Conservation (phyloP, 2,329 filamentous ascomycete species). For the Lecanicillium sp. region DNA sequence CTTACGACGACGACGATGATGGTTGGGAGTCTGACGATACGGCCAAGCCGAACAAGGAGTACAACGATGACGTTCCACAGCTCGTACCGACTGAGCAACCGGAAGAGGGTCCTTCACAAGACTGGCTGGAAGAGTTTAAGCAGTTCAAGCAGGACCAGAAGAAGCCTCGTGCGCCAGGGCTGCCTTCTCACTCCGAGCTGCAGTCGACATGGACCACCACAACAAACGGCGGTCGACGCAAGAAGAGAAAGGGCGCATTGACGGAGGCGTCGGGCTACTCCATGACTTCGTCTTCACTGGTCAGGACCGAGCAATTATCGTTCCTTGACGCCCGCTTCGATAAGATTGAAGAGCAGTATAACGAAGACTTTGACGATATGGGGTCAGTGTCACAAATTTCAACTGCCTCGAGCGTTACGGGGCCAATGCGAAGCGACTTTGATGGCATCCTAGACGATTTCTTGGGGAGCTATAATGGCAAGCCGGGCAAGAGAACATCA, state of each 20-base stretch:
- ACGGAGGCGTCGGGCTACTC: conserved; percentile 83
- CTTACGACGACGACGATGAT: conserved; percentile 57
- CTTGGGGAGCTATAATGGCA: conserved; percentile 59
- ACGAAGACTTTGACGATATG: conserved; percentile 40
- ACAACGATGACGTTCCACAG: conserved; percentile 41
- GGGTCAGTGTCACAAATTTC: conserved; percentile 54
- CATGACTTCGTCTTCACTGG: conserved; percentile 83
- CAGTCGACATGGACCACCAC: conserved; percentile 69
- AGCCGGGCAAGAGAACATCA: conserved; percentile 63
- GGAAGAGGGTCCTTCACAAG: conserved; percentile 60
- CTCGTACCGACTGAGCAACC: conserved; percentile 42
- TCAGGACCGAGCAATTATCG: conserved; percentile 78
- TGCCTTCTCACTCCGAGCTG: conserved; percentile 50
- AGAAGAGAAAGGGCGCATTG: conserved; percentile 92
- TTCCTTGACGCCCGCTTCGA: conserved; percentile 89
- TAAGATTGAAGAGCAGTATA: conserved; percentile 73
- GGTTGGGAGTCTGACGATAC: conserved; percentile 96
- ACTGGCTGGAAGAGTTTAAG: conserved; percentile 88
- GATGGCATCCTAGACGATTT: conserved; percentile 92
- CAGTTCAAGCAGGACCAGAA: conserved; percentile 85
- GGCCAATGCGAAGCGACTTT: conserved; percentile 69
- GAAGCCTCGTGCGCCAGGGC: conserved; percentile 28
- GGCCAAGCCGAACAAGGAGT: conserved; percentile 62
- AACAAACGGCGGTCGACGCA: conserved; percentile 70
- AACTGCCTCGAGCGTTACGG: conserved; percentile 58